phyloP scores from a whole-genome alignment of 129 eudicot genomes.

The Rutidosis leptorrhynchoides region DNA sequence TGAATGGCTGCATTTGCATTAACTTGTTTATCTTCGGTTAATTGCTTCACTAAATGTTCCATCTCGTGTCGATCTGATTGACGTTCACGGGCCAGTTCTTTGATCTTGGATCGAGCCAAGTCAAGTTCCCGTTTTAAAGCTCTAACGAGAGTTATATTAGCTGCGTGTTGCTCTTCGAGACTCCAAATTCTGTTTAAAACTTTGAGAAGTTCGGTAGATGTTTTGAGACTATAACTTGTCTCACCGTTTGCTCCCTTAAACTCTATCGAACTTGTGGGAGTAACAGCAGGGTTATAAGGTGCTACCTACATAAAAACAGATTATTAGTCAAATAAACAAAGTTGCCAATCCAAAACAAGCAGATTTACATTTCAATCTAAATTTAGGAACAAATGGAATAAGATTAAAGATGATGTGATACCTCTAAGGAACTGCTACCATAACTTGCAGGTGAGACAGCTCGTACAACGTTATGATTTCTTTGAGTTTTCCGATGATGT shows the following conservation, averaged over 20 bases:
- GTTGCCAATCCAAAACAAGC: not conserved
- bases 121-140: conserved; percentile 80
- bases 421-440: conserved; percentile 97
- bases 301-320: conserved; percentile 45
- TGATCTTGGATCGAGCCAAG: conserved; percentile 62
- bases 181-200: conserved; percentile 90
- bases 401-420: conserved; percentile 27
- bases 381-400: not conserved
- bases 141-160: conserved; percentile 68
- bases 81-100: conserved; percentile 63
- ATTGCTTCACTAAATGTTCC: conserved; percentile 65
- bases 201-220: conserved; percentile 86
- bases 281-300: conserved; percentile 84
- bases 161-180: conserved; percentile 86
- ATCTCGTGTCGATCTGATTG: conserved; percentile 71
- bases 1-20: conserved; percentile 58
- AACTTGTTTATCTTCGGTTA: conserved; percentile 70
- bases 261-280: conserved; percentile 82
- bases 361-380: not conserved
- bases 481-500: conserved; percentile 67
- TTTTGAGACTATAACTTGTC: conserved; percentile 64
- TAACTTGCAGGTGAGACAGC: conserved; percentile 93
- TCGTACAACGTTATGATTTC: conserved; percentile 50
- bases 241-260: conserved; percentile 60
- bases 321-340: conserved; percentile 11